Base-by-base conservation (phyloP, 345 rosid genomes). In the Atalantia buxifolia region DNA sequence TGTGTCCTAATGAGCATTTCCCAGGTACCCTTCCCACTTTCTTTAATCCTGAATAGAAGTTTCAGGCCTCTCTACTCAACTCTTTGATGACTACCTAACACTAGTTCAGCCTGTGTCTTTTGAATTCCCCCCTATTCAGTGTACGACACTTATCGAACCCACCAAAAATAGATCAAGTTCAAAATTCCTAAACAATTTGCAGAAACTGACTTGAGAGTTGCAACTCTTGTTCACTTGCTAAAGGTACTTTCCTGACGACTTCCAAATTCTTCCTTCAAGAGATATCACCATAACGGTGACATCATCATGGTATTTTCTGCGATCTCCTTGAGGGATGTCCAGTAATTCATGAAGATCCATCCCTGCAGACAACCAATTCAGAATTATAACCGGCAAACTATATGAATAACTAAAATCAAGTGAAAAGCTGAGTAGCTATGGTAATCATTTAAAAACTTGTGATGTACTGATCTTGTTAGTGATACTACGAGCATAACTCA, bases 201-300 rank as follows among this genome's bases (percentile, higher is more conserved):
- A 60, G 53, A 21, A 33, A 66, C 63, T 7, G 74, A 27, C 38
- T 48, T 25, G 31, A 67, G 65, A 55, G 35, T 62, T 64, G 79
- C 42, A 74, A 66, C 69, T 74, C 75, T 28, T 74, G 78, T 66
- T 14, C 30, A 62, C 31, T 68, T 66, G 76, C 42, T 35, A 95
- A 66, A 90, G 82, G 81, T 92, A 96, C 77, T 94, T 94, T 74
- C 99, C 99, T 22, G 99, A 96, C 76, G 99, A 96, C 86, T 96
- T 96, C 99, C 99, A 96, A 50, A 96, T 96, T 83, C 99, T 87
- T 82, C 97, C 99, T 86, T 91, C 99, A 36, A 96, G 93, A 2
- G 99, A 94, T 85, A 96, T 87, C 85, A 96, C 93, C 93, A 96
- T 90, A 19, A 96, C 97, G 13, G 99, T 93, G 76, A 94, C 97